Evolutionary conservation across 371 early-diverging fungal species (phyloP), one percentile per base, ranked within the genome.

Genomic region (Saksenaea vasiformis): DNA sequence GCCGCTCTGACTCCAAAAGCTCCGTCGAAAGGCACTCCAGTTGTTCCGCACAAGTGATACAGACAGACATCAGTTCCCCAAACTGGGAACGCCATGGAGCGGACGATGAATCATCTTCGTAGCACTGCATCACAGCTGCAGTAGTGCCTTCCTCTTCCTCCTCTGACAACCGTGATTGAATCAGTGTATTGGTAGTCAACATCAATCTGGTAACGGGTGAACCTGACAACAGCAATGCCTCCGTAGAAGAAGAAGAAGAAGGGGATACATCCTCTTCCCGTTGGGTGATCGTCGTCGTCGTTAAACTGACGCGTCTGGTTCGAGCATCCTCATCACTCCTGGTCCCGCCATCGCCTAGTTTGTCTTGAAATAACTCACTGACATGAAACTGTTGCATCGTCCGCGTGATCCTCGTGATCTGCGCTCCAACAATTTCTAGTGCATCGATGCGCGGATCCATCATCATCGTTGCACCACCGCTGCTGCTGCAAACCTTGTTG

Each of bases 121-220:
- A 19, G 36, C 36, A 24, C 7, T 53, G 61, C 19, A 64, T 65
- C 51, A 63, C 63, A 47, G 66, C 62, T 35, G 63, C 64, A 51
- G 67, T 69, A 38, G 27, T 58, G 4, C 4, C 31, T 7, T 31
- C 31, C 7, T 31, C 31, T 31, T 31, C 31, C 41, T 78, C 76
- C 38, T 75, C 76, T 28, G 75, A 71, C 3, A 73, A 60, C 11
- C 73, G 71, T 27, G 79, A 73, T 26, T 75, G 65, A 53, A 78
- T 76, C 5, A 78, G 61, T 1, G 62, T 69, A 27, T 78, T 71
- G 14, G 79, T 78, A 0, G 76, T 78, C 15, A 66, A 35, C 47
- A 75, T 73, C 27, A 78, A 41, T 8, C 36, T 61, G 1, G 61
- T 61, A 53, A 61, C 34, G 24, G 35, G 28, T 4, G 53, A 36